These are phyloP conservation scores for Lanmaoa pseudosensibilis DNA, from an alignment of 768 basidiomycete genomes.

Conservation along the genomic window DNA sequence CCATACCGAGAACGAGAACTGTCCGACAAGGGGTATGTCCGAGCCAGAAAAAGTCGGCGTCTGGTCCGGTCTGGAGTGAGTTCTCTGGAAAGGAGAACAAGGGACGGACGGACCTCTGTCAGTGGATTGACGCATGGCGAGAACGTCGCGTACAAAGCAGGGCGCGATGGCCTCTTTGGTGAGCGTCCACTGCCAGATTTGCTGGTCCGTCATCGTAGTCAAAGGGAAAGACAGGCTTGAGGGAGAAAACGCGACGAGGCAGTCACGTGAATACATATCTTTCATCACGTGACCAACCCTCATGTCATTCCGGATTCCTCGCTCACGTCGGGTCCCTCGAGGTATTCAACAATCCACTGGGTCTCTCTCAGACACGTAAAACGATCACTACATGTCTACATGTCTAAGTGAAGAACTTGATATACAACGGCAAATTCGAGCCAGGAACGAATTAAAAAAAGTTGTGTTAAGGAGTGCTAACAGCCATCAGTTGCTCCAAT, in stretches of 20 bases:
- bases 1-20: constrained; percentile 58
- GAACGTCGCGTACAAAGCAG: constrained; percentile 55
- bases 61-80: constrained; percentile 29
- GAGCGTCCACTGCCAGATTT: constrained; percentile 53
- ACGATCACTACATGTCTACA: no score
- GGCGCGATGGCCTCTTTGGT: constrained; percentile 53
- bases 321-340: no score
- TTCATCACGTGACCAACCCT: no score
- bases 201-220: constrained; percentile 10
- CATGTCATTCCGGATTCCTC: no score
- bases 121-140: constrained; percentile 42
- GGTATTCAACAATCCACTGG: no score
- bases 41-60: constrained; percentile 66
- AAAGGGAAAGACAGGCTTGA: not conserved
- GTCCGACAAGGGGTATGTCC: constrained; percentile 69
- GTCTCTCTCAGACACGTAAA: no score
- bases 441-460: no score
- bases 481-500: no score
- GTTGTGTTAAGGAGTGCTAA: no score
- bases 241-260: constrained; percentile 1
- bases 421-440: no score
- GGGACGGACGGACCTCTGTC: constrained; percentile 29
- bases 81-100: not conserved
- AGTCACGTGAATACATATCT: constrained; percentile 5
- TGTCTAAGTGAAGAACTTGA: no score